A percentile compares a stretch with the other conserved stretches of the same genome.
These are phyloP conservation scores for Penicillium vulpinum DNA, from an alignment of 2,329 filamentous ascomycete species.

Conservation along the genomic window DNA sequence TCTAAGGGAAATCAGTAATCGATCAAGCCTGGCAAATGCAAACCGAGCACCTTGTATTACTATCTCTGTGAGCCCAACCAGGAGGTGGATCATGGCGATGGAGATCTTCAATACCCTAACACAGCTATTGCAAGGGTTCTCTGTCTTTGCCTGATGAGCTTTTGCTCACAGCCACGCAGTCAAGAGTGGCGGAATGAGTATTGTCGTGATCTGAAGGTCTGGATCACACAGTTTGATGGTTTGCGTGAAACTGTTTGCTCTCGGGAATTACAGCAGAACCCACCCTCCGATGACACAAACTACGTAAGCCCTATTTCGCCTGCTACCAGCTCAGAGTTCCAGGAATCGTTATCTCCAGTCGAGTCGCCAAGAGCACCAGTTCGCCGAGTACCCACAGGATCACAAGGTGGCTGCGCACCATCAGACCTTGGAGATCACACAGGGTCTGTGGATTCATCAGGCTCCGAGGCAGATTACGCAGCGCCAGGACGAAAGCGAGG, in stretches of 20 bases:
- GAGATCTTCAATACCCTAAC: too few relatives aligned
- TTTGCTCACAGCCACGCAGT: neutral
- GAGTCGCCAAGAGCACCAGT: too few relatives aligned
- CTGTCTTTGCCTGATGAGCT: constrained; percentile 1
- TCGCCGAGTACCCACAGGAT: neutral
- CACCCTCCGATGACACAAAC: neutral
- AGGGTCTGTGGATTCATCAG: neutral
- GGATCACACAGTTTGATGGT: neutral
- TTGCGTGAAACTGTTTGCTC: neutral
- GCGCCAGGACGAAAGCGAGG: neutral
- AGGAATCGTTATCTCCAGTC: too few relatives aligned
- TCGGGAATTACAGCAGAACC: neutral
- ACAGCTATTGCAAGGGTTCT: too few relatives aligned
- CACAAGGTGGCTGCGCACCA: neutral
- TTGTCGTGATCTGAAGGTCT: constrained; percentile 1
- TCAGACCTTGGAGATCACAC: neutral
- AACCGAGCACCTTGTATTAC: too few relatives aligned
- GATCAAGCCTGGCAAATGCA: too few relatives aligned
- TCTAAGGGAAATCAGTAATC: too few relatives aligned
- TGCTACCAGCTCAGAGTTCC: too few relatives aligned
- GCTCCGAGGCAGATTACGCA: neutral
- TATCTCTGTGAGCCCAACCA: too few relatives aligned
- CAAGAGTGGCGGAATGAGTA: constrained; percentile 3
- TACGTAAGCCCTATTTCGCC: too few relatives aligned
- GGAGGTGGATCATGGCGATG: too few relatives aligned